Conservation (phyloP, 2,329 filamentous ascomycete species). For the Fusarium irregulare region DNA sequence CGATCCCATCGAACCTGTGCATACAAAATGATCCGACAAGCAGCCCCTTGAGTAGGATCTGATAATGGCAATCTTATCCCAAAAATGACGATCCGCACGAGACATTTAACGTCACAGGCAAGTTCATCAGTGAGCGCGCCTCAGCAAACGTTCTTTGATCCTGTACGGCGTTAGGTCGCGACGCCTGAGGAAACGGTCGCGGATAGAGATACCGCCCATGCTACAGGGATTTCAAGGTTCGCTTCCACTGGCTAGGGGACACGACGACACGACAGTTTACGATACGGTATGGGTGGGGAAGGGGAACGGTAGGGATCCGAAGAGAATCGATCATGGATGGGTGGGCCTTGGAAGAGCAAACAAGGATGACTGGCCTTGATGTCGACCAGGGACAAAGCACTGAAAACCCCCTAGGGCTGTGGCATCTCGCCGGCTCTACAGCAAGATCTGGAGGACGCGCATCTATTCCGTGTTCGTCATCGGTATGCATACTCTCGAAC, state of each 20-base stretch:
- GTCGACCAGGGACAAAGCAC: constrained; percentile 28
- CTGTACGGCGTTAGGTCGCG: constrained; percentile 18
- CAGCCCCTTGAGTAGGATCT: background rate
- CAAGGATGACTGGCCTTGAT: constrained; percentile 39
- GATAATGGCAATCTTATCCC: background rate
- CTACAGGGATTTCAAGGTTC: constrained; percentile 40
- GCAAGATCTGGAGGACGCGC: constrained; percentile 23
- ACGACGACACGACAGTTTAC: constrained; percentile 38
- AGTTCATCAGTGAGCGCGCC: constrained; percentile 23
- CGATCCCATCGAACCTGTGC: background rate
- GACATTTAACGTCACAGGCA: constrained; percentile 13
- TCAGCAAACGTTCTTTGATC: constrained; percentile 27
- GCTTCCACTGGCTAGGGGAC: constrained; percentile 39
- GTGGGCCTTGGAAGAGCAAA: constrained; percentile 30
- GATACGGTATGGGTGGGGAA: constrained; percentile 38
- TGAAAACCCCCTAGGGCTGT: constrained; percentile 38
- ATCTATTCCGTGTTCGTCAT: constrained; percentile 30
- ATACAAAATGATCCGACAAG: background rate
- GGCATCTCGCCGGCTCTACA: constrained; percentile 18
- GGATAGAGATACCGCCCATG: constrained; percentile 34
- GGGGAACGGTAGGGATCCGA: constrained; percentile 35
- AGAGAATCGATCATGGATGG: constrained; percentile 43
- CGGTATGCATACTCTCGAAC: background rate
- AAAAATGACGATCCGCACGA: background rate
- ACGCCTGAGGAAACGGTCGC: constrained; percentile 35